These are phyloP conservation scores for Cladophialophora immunda DNA, from an alignment of 2,329 filamentous ascomycete genomes.

Conservation along the genomic window DNA sequence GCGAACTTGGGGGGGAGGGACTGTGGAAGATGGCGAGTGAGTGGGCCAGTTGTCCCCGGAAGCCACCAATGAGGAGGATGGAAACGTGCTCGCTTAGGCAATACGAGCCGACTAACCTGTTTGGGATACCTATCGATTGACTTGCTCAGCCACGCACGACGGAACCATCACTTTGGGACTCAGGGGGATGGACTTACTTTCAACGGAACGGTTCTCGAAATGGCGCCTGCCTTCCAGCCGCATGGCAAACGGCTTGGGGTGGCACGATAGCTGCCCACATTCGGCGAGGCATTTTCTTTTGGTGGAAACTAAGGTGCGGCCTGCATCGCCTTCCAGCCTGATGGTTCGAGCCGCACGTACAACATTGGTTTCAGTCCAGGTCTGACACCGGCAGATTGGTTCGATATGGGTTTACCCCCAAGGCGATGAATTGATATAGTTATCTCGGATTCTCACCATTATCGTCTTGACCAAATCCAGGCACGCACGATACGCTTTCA, in stretches of 20 bases:
- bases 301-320: background rate
- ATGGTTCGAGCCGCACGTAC: background rate
- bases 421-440: background rate
- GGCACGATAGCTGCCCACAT: background rate
- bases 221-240: background rate
- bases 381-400: background rate
- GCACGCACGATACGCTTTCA: background rate
- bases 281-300: background rate
- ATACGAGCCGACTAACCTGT: background rate
- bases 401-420: background rate
- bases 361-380: background rate
- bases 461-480: background rate
- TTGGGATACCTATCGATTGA: background rate
- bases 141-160: background rate
- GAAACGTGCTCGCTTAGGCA: background rate
- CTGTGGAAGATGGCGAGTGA: background rate
- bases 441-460: background rate
- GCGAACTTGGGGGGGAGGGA: background rate
- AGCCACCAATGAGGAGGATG: background rate
- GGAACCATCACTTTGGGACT: background rate
- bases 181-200: background rate
- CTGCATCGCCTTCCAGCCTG: constrained; percentile 1
- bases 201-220: background rate
- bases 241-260: background rate
- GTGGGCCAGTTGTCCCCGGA: background rate